Base-by-base conservation (phyloP, 2,329 filamentous ascomycete genomes). In the Claviceps sp. region DNA sequence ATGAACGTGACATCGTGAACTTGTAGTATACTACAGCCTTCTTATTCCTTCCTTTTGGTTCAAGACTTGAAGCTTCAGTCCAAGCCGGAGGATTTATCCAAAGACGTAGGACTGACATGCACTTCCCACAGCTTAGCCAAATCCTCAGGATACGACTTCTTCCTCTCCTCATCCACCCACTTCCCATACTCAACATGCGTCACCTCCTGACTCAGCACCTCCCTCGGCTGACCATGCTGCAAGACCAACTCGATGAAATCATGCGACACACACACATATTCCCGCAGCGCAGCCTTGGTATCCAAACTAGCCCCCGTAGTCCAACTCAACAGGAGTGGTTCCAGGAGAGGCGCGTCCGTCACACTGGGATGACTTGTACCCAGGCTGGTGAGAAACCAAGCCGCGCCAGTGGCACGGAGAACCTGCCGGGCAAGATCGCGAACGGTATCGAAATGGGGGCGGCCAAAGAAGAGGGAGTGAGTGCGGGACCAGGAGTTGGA, bases 311-410 rank as follows among this genome's bases (percentile, higher is more conserved):
- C 77, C 0, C 80, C 79, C 0, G 81, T 84, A 0, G 78, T 78
- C 68, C 78, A 76, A 52, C 76, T 73, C 45, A 85, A 68, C 29
- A 85, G 66, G 49, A 75, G 65, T 0, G 82, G 82, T 54, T 83
- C 75, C 7, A 86, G 72, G 2, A 85, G 68, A 0, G 82, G 80
- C 16, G 82, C 82, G 59, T 85, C 82, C 0, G 82, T 84, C 20
- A 83, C 77, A 9, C 75, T 79, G 0, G 82, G 80, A 58, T 86
- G 82, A 0, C 79, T 67, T 0, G 76, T 79, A 36, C 74, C 73
- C 1, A 77, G 60, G 29, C 71, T 72, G 1, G 76, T 79, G 58
- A 78, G 62, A 62, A 79, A 79, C 76, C 76, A 79, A 2, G 68
- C 67, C 4, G 71, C 60, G 45, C 71, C 69, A 14, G 69, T 64